phyloP scores from a whole-genome alignment of 257 asterid genomes.

The Lithospermum erythrorhizon region DNA sequence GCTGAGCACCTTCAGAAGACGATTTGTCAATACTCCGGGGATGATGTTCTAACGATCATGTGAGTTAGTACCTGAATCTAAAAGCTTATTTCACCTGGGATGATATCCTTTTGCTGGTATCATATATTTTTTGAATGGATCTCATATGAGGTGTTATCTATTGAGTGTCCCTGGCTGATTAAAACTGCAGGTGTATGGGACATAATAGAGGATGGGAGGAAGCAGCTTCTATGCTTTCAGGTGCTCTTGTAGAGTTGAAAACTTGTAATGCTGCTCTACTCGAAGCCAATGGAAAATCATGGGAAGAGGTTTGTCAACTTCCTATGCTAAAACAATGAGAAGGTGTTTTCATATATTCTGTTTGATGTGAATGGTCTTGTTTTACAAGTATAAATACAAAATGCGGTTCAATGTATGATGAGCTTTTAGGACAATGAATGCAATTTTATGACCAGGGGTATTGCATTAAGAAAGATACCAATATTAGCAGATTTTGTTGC shows the following conservation, averaged over 20 bases:
- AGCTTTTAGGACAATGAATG: neutral
- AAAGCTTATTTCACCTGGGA: conserved; percentile 3
- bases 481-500: too few species aligned
- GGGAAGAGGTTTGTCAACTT: conserved; percentile 65
- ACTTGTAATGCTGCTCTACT: conserved; percentile 92
- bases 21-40: conserved; percentile 53
- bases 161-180: neutral
- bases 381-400: neutral
- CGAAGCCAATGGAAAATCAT: conserved; percentile 75
- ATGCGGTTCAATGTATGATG: neutral
- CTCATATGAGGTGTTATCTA: neutral
- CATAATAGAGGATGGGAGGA: conserved; percentile 96
- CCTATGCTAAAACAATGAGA: neutral
- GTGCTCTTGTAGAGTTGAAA: conserved; percentile 63
- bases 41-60: conserved; percentile 74
- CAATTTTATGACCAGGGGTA: too few species aligned
- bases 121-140: neutral
- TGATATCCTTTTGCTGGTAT: neutral
- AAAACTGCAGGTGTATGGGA: conserved; percentile 87
- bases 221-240: conserved; percentile 85
- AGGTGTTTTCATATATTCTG: neutral
- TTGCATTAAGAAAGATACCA: too few species aligned
- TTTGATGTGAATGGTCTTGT: neutral
- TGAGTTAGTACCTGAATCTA: conserved; percentile 32
- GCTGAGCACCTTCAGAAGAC: conserved; percentile 70